Evolutionary conservation across 768 basidiomycete species (phyloP).

Genomic region (Termitomyces sp.): DNA sequence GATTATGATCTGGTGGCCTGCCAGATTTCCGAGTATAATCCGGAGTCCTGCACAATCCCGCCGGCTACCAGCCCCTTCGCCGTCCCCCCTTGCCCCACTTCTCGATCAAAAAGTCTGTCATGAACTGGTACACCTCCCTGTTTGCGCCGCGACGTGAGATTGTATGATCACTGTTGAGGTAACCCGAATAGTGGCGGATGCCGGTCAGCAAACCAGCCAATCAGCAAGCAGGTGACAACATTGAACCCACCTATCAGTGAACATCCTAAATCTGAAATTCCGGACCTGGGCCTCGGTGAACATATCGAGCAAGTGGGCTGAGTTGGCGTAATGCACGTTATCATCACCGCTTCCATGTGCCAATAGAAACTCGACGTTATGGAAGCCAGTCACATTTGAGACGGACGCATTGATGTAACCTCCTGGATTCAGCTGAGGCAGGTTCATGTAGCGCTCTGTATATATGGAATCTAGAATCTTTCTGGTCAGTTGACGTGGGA

Average conservation of each 20-base stretch:
- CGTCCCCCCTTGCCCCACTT: constrained; percentile 89
- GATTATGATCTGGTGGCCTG: no score
- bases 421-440: constrained; percentile 68
- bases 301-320: constrained; percentile 90
- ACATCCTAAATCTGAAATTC: constrained; percentile 88
- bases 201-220: constrained; percentile 15
- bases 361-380: constrained; percentile 72
- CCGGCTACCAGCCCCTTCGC: constrained; percentile 50
- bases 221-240: constrained; percentile 9
- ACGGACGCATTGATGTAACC: constrained; percentile 93
- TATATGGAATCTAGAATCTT: constrained; percentile 76
- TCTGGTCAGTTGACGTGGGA: constrained; percentile 6
- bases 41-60: neutral
- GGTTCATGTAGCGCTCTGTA: constrained; percentile 95
- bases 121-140: constrained; percentile 81
- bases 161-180: constrained; percentile 61
- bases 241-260: constrained; percentile 79
- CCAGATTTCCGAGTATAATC: neutral
- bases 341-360: constrained; percentile 96
- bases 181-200: constrained; percentile 10
- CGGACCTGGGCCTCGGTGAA: constrained; percentile 73
- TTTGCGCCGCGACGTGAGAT: constrained; percentile 74
- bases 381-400: constrained; percentile 83
- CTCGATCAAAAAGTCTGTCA: constrained; percentile 80
- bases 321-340: constrained; percentile 93